Conservation (phyloP, 1,139 yeast genomes). For the Sugiyamaella paludigena region DNA sequence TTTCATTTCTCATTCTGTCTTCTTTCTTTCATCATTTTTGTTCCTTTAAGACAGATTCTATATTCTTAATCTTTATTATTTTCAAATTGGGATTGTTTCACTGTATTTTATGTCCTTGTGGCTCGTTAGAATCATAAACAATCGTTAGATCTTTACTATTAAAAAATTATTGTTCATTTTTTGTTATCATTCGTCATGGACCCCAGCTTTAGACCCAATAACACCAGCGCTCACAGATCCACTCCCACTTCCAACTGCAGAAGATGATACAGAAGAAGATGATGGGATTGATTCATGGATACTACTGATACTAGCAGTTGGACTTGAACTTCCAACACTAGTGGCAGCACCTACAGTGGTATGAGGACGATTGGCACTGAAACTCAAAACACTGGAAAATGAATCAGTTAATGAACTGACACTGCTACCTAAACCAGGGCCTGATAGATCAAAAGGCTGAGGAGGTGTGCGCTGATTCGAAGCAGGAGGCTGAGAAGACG, state of each 20-base stretch:
- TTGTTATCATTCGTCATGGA: constrained; percentile 14
- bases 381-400: constrained; percentile 27
- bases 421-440: constrained; percentile 11
- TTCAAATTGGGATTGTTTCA: neutral
- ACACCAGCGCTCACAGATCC: constrained; percentile 24
- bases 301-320: constrained; percentile 16
- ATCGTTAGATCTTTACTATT: constrained; percentile 10
- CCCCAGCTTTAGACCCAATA: constrained; percentile 25
- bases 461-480: neutral
- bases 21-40: no score
- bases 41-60: neutral
- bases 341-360: constrained; percentile 11
- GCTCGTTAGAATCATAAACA: constrained; percentile 23
- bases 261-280: constrained; percentile 2
- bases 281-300: constrained; percentile 14
- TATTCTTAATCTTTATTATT: neutral
- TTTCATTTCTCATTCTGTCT: no score
- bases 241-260: constrained; percentile 26
- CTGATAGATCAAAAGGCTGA: constrained; percentile 5
- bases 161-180: neutral
- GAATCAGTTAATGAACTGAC: constrained; percentile 28
- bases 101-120: constrained; percentile 12
- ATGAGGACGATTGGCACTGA: constrained; percentile 23
- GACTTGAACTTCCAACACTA: constrained; percentile 16
- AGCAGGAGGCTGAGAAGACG: constrained; percentile 16